These are phyloP conservation scores for Blastobotrys malaysiensis DNA, from an alignment of 1,139 yeast genomes.

Conservation along the genomic window DNA sequence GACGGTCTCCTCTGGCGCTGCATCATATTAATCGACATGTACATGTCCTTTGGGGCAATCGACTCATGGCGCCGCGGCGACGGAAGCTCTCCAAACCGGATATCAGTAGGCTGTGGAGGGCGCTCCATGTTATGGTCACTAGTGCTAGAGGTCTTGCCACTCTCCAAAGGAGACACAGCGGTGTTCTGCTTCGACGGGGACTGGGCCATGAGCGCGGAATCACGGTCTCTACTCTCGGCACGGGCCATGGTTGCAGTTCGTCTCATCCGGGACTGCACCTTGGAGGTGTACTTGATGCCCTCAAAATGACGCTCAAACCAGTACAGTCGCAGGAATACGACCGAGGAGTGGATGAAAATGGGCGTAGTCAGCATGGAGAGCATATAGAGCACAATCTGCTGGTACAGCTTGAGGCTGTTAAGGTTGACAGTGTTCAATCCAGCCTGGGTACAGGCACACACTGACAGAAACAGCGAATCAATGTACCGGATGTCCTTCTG, in stretches of 20 bases:
- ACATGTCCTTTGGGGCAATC: conserved; percentile 78
- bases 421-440: conserved; percentile 79
- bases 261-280: conserved; percentile 71
- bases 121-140: conserved; percentile 4
- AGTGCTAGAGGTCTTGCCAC: neutral
- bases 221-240: conserved; percentile 9
- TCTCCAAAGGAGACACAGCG: neutral
- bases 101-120: conserved; percentile 27
- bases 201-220: neutral
- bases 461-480: conserved; percentile 70
- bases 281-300: conserved; percentile 69
- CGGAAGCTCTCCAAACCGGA: conserved; percentile 41
- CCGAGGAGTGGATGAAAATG: conserved; percentile 75
- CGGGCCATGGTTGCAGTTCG: conserved; percentile 69
- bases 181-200: neutral
- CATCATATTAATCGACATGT: conserved; percentile 73
- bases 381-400: conserved; percentile 48
- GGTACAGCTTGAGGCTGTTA: conserved; percentile 60
- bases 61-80: conserved; percentile 42
- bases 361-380: conserved; percentile 72
- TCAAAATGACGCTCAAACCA: conserved; percentile 90
- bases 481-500: conserved; percentile 58
- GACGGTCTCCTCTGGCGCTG: conserved; percentile 41
- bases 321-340: conserved; percentile 74
- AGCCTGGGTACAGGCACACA: conserved; percentile 83